These are phyloP conservation scores for Cryptococcus jaspeensis DNA, from an alignment of 1,284 basidiomycete genomes.

Conservation along the genomic window DNA sequence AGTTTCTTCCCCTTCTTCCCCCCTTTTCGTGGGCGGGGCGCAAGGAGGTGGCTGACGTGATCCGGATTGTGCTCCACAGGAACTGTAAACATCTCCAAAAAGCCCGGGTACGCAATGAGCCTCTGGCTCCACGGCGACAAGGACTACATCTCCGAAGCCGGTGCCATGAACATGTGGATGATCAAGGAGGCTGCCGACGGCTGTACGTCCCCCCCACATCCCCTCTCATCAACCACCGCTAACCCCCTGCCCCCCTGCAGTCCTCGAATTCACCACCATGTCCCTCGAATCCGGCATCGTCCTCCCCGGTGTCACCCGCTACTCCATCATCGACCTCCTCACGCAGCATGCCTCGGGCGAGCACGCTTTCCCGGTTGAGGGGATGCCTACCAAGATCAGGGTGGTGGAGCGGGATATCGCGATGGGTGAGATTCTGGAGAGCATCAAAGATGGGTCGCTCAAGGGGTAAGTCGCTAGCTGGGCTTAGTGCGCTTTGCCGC, in stretches of 20 bases:
- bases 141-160: constrained; percentile 47
- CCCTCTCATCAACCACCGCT: neutral
- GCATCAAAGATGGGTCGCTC: constrained; percentile 37
- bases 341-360: constrained; percentile 37
- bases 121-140: constrained; percentile 48
- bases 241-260: constrained; percentile 10
- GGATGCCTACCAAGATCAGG: constrained; percentile 43
- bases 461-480: constrained; percentile 33
- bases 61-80: constrained; percentile 20
- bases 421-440: constrained; percentile 43
- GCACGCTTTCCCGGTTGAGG: constrained; percentile 31
- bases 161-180: constrained; percentile 48
- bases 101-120: constrained; percentile 46
- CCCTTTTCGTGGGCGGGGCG: neutral
- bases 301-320: constrained; percentile 47
- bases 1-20: neutral
- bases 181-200: constrained; percentile 46
- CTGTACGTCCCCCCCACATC: constrained; percentile 22
- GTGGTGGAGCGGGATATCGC: constrained; percentile 47
- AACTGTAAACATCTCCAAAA: constrained; percentile 45
- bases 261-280: constrained; percentile 48
- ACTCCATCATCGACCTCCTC: constrained; percentile 43
- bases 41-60: neutral
- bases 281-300: constrained; percentile 47
- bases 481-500: neutral